phyloP scores from a whole-genome alignment of 2,329 filamentous ascomycete genomes.

The Delphinella strobiligena region DNA sequence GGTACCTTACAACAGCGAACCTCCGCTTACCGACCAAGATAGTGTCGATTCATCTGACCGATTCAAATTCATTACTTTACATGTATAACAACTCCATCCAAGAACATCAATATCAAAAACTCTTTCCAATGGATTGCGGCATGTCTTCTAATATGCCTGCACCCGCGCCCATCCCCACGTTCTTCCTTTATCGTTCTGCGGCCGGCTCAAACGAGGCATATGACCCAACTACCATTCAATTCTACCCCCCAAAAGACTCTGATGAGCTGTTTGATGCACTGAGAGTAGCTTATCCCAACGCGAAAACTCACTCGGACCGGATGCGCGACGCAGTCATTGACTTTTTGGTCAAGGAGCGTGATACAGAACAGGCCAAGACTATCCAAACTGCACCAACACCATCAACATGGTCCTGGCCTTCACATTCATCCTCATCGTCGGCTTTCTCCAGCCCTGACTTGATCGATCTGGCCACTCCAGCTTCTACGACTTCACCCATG shows the following conservation, averaged over 20 bases:
- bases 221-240: conserved; percentile 21
- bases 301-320: conserved; percentile 25
- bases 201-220: too few relatives aligned
- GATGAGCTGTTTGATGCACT: conserved; percentile 28
- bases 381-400: conserved; percentile 11
- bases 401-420: conserved; percentile 20
- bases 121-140: not conserved
- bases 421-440: conserved; percentile 18
- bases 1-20: too few relatives aligned
- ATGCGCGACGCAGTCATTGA: conserved; percentile 27
- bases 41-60: too few relatives aligned
- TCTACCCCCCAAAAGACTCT: conserved; percentile 26
- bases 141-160: not conserved
- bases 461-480: conserved; percentile 17
- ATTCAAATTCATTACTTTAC: too few relatives aligned
- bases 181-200: conserved; percentile 25
- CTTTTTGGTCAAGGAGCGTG: conserved; percentile 24
- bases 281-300: conserved; percentile 20
- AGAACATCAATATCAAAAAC: not conserved
- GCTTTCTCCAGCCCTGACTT: conserved; percentile 21
- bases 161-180: conserved; percentile 12
- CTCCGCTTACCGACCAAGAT: too few relatives aligned
- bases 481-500: conserved; percentile 16
- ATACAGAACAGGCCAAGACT: conserved; percentile 16
- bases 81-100: not conserved